Base-by-base conservation (phyloP, 352 stramenopile genomes). In the Phytophthora pseudosyringae region DNA sequence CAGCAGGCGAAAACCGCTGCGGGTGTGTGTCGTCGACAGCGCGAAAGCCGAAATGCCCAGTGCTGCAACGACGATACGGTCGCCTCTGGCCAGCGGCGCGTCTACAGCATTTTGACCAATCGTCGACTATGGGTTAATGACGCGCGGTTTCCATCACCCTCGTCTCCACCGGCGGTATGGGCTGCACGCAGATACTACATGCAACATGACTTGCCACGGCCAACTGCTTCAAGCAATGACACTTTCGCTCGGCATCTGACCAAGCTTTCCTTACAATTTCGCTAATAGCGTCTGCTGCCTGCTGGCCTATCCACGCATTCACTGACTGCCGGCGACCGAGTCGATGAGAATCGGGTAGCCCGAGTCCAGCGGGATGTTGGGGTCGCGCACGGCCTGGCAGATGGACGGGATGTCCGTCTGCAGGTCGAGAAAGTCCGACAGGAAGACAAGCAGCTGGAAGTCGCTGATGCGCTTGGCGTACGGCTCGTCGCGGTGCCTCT, bases 401-500 rank as follows among this genome's bases (percentile, higher is more conserved):
- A 99, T 97, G 48, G 86, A 89, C 21, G 93, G 88, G 60, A 99
- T 95, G 69, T 98, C 95, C 8, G 88, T 90, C 48, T 89, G 67
- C 21, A 96, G 45, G 64, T 98, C 93, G 28, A 99, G 76, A 71
- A 97, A 98, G 55, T 98, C 82, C 38, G 85, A 80, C 39, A 99
- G 71, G 64, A 98, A 99, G 21, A 99, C 70, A 10, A 99, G 76
- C 40, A 99, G 73, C 53, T 98, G 93, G 79, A 99, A 99, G 69
- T 99, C 97, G 53, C 81, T 89, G 66, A 99, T 86, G 58, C 97
- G 81, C 78, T 98, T 96, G 13, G 95, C 67, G 71, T 85, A 96
- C 25, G 68, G 55, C 46, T 91, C 71, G 52, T 63, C 52, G 35
- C 74, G 71, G 66, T 90, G 83, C 55, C 80, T 81, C 39, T 86